Percentiles rank a stretch among this genome's conserved stretches.
These are phyloP conservation scores for Aspergillus ruber DNA, from an alignment of 2,329 filamentous ascomycete species.

Conservation along the genomic window DNA sequence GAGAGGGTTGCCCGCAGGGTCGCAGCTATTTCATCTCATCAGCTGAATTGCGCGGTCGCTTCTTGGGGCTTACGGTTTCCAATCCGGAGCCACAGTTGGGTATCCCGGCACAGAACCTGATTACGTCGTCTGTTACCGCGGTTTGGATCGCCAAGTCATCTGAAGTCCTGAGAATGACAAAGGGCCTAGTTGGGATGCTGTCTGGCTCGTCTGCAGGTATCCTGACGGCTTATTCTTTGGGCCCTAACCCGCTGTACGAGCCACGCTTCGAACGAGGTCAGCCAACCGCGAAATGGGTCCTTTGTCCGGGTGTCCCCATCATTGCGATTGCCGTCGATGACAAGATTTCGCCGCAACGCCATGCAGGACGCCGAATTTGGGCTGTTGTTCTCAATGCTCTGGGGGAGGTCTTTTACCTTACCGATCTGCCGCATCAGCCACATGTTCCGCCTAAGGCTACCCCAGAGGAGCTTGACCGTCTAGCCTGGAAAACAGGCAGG, in stretches of 20 bases:
- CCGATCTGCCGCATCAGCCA: conserved; percentile 57
- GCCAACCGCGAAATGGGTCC: conserved; percentile 78
- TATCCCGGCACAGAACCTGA: conserved; percentile 67
- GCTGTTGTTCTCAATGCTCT: conserved; percentile 90
- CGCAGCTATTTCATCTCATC: conserved; percentile 69
- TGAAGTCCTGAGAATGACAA: conserved; percentile 63
- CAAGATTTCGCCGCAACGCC: conserved; percentile 65
- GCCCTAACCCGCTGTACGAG: conserved; percentile 52
- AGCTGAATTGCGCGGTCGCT: conserved; percentile 69
- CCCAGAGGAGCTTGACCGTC: conserved; percentile 51
- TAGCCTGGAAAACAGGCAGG: conserved; percentile 75
- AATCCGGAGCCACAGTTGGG: conserved; percentile 60
- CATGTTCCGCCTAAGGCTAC: conserved; percentile 41
- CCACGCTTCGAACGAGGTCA: conserved; percentile 65
- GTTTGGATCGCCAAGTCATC: conserved; percentile 87
- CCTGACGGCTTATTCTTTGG: conserved; percentile 73
- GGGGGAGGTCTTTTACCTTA: conserved; percentile 83
- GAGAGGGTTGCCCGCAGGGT: conserved; percentile 80
- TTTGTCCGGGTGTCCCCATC: conserved; percentile 90
- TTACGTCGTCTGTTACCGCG: conserved; percentile 65
- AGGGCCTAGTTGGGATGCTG: conserved; percentile 74
- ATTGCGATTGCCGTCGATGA: conserved; percentile 79
- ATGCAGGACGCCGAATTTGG: conserved; percentile 68
- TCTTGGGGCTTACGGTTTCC: conserved; percentile 58
- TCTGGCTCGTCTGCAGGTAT: conserved; percentile 78